phyloP scores from a whole-genome alignment of 257 asterid species.

The Nicotiana noctiflora region DNA sequence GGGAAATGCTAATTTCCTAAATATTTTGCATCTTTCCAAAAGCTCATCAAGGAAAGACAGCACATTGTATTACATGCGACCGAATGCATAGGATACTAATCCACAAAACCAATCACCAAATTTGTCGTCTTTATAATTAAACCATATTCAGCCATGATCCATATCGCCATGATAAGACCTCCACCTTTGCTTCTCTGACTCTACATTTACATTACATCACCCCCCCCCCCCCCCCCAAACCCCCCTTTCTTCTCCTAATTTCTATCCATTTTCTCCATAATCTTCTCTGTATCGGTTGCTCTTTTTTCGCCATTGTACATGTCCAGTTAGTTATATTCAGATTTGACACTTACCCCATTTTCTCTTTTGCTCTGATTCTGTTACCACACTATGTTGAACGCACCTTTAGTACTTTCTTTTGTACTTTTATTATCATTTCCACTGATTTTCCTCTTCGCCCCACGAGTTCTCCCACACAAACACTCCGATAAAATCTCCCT shows the following conservation, averaged over 20 bases:
- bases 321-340: neutral
- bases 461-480: constrained; percentile 35
- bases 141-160: neutral
- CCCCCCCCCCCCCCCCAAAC: neutral
- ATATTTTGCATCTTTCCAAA: too few species aligned
- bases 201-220: neutral
- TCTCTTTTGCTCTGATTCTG: neutral
- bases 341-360: neutral
- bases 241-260: neutral
- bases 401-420: constrained; percentile 35
- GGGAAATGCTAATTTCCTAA: too few species aligned
- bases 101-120: neutral
- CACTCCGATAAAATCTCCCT: constrained; percentile 27
- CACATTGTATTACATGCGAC: neutral
- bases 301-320: neutral
- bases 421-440: constrained; percentile 46
- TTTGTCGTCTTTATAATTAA: neutral
- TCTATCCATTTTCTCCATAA: neutral
- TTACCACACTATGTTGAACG: constrained; percentile 34
- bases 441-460: constrained; percentile 40
- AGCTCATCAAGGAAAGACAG: neutral
- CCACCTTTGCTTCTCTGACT: neutral
- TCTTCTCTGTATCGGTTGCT: neutral
- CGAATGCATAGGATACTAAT: neutral
- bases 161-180: neutral